Percentiles rank a stretch among this genome's conserved stretches.
Conservation (phyloP, 306 rosid genomes). For the Prosopis cineraria region DNA sequence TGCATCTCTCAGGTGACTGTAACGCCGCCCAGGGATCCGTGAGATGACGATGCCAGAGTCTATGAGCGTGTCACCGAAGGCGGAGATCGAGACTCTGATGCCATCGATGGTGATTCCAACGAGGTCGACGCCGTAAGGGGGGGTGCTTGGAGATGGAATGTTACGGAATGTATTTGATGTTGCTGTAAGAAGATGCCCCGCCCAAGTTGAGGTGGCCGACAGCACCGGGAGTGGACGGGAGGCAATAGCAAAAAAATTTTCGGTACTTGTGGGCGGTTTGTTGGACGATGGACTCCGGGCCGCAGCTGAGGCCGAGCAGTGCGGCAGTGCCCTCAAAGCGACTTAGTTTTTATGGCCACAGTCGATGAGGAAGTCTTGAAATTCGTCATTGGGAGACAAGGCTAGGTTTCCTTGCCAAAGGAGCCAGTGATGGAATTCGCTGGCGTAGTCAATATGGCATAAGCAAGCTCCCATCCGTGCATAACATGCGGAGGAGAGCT, state of each 20-base stretch:
- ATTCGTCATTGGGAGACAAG: neutral
- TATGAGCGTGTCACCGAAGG: neutral
- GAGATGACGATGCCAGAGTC: too few species aligned
- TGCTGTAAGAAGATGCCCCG: neutral
- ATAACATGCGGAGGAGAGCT: too few species aligned
- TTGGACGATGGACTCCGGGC: neutral
- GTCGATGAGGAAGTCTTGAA: neutral
- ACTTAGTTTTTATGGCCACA: neutral
- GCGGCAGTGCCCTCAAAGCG: neutral
- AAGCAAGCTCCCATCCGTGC: too few species aligned
- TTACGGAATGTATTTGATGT: neutral
- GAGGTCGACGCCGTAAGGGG: neutral
- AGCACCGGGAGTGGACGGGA: neutral
- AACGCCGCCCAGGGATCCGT: neutral
- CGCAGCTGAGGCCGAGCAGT: neutral
- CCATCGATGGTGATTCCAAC: neutral
- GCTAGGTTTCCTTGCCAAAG: neutral
- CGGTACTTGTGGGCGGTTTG: neutral
- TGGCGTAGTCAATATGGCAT: neutral
- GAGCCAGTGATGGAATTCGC: neutral
- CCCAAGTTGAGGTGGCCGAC: neutral
- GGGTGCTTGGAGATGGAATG: neutral
- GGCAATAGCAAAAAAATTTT: neutral
- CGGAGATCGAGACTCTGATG: neutral
- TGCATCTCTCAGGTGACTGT: neutral